Evolutionary conservation across 2,329 filamentous ascomycete species (phyloP).

Genomic region (Epichloe elymi): DNA sequence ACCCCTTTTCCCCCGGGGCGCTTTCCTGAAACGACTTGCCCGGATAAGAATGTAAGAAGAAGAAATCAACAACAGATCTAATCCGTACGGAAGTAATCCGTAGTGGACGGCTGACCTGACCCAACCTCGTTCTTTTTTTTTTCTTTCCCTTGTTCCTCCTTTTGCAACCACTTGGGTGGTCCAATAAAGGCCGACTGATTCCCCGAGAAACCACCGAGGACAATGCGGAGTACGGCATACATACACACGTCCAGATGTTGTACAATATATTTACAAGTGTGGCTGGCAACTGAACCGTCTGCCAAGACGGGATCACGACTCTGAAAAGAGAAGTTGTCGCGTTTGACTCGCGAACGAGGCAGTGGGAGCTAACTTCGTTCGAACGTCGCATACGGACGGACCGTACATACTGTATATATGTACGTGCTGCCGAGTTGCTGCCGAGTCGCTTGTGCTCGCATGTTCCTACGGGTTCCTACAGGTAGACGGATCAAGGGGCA

Average conservation of each 20-base stretch:
- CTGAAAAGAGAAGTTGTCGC: neutral
- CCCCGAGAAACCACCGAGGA: too few relatives aligned
- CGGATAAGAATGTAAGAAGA: neutral
- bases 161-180: neutral
- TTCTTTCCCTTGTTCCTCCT: neutral
- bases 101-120: neutral
- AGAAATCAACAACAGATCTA: neutral
- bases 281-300: too few relatives aligned
- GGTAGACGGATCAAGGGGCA: too few relatives aligned
- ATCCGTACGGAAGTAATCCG: neutral
- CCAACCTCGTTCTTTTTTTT: too few relatives aligned
- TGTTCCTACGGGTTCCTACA: too few relatives aligned
- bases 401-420: too few relatives aligned
- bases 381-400: neutral
- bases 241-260: too few relatives aligned
- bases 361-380: neutral
- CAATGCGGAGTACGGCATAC: too few relatives aligned
- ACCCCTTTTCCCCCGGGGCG: neutral
- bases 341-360: neutral
- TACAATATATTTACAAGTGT: too few relatives aligned
- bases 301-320: neutral
- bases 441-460: too few relatives aligned
- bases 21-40: neutral
- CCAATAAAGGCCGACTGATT: too few relatives aligned
- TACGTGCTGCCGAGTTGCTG: too few relatives aligned